Evolutionary conservation across 2,329 filamentous ascomycete genomes (phyloP), one percentile per base, ranked within the genome.

Genomic region (Fonsecaea erecta): DNA sequence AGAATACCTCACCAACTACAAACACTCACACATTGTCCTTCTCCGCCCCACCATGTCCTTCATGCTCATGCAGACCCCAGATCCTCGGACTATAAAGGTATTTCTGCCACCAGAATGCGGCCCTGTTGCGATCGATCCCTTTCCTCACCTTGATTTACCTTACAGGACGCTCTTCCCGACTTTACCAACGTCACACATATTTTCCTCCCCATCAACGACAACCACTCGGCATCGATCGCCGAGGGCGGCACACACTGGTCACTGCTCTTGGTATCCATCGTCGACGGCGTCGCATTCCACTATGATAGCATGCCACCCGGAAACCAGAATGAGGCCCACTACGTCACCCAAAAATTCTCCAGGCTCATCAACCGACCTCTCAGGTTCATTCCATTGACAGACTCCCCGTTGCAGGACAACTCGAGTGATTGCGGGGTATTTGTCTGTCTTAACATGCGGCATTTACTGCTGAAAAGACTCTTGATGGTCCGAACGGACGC

Each of bases 231-330:
- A 54, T 85, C 84, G 56, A 81, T 89, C 63, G 89, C 92, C n/a
- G 93, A 97, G 79, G 92, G 91, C 46, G 95, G 95, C 43, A 91
- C 90, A 2, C 95, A 99, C 77, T 99, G 95, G 95, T 96, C 92
- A 0, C 82, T 99, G 0, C 87, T 99, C 0, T 86, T 99, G 1
- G 93, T 99, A 34, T 93, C 89, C 12, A 85, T 93, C 46, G 88
- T 96, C 56, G 95, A 99, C 75, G 88, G 92, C 8, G 88, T 97
- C 1, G 92, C 94, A 0, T 99, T 99, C 77, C 95, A 99, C 81
- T 99, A 99, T 80, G 95, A 99, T 79, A 94, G 90, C 0, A 83
- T 98, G 28, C 85, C 86, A 1, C 88, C 88, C 1, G 85, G 87
- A 43, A 98, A 99, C 77, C 85, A 86, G 66, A 80, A 83, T 48